These are phyloP conservation scores for Pythium aquatile DNA, from an alignment of 352 stramenopile species.

Conservation along the genomic window DNA sequence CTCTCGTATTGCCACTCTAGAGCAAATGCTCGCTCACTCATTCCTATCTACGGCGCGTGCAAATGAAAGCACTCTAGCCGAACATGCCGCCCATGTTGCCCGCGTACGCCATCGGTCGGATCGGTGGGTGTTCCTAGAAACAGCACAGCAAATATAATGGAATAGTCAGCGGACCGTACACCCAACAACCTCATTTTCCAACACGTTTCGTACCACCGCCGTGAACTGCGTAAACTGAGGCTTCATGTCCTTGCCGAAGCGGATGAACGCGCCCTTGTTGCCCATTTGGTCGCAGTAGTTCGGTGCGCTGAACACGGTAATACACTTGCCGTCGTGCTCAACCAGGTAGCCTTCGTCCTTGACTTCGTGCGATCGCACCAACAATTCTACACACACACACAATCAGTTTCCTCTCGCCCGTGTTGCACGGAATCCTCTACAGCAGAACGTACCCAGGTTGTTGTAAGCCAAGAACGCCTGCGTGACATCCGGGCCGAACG, in stretches of 20 bases:
- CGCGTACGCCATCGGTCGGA: conserved; percentile 88
- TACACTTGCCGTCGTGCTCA: conserved; percentile 98
- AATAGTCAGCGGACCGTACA: not conserved
- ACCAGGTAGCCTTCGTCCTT: conserved; percentile 99
- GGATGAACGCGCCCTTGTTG: conserved; percentile 99
- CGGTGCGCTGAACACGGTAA: conserved; percentile 99
- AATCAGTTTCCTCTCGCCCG: conserved; percentile 1
- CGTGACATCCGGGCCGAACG: conserved; percentile 98
- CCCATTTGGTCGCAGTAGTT: conserved; percentile 99
- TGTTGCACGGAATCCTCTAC: not conserved
- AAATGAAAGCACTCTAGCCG: conserved; percentile 35
- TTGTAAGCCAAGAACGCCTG: conserved; percentile 96
- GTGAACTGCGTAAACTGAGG: conserved; percentile 96
- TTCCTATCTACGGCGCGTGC: not conserved
- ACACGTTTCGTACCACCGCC: conserved; percentile 68
- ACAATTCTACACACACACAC: conserved; percentile 62
- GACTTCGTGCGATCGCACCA: conserved; percentile 99
- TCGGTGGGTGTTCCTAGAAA: conserved; percentile 79
- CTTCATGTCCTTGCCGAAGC: conserved; percentile 95
- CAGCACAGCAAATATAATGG: not conserved
- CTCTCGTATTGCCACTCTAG: conserved; percentile 3
- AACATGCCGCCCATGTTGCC: conserved; percentile 91
- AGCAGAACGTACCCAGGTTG: conserved; percentile 75
- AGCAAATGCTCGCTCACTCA: not conserved
- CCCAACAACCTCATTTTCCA: no score